phyloP scores from a whole-genome alignment of 164 flowering plant species.

The Paratinospora sagittata region DNA sequence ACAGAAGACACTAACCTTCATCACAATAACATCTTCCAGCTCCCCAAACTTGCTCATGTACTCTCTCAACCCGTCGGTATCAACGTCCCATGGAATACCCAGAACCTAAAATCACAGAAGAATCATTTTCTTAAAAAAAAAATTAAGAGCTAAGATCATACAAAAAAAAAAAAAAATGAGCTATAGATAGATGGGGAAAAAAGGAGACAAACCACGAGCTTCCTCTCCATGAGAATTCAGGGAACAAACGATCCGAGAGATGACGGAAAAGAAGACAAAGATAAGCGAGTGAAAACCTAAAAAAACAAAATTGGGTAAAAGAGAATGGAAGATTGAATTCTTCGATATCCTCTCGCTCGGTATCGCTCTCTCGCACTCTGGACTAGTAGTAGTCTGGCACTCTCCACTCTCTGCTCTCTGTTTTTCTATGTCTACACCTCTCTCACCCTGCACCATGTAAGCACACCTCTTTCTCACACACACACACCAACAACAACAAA shows the following conservation, averaged over 20 bases:
- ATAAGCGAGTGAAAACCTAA: constrained; percentile 13
- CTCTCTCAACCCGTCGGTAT: constrained; percentile 63
- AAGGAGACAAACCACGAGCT: constrained; percentile 64
- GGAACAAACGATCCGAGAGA: constrained; percentile 5
- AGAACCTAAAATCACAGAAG: constrained; percentile 44
- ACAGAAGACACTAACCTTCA: constrained; percentile 54
- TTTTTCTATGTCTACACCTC: constrained; percentile 26
- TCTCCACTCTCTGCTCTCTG: constrained; percentile 18
- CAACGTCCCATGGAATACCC: constrained; percentile 88
- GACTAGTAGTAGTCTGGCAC: constrained; percentile 9
- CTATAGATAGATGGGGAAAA: neutral
- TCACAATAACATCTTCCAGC: constrained; percentile 75
- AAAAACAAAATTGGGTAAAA: neutral
- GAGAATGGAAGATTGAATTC: neutral
- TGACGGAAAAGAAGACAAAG: neutral
- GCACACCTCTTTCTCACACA: constrained; percentile 68
- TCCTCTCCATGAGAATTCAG: constrained; percentile 44
- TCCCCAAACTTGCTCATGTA: constrained; percentile 86
- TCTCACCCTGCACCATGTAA: constrained; percentile 51
- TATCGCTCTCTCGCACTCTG: constrained; percentile 23
- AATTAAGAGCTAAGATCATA: neutral
- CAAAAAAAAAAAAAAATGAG: neutral
- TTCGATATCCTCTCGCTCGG: constrained; percentile 17
- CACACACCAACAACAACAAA: constrained; percentile 20
- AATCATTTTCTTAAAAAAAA: neutral